Base-by-base conservation (phyloP, 495 filamentous ascomycete genomes). In the Penicillium lagena region DNA sequence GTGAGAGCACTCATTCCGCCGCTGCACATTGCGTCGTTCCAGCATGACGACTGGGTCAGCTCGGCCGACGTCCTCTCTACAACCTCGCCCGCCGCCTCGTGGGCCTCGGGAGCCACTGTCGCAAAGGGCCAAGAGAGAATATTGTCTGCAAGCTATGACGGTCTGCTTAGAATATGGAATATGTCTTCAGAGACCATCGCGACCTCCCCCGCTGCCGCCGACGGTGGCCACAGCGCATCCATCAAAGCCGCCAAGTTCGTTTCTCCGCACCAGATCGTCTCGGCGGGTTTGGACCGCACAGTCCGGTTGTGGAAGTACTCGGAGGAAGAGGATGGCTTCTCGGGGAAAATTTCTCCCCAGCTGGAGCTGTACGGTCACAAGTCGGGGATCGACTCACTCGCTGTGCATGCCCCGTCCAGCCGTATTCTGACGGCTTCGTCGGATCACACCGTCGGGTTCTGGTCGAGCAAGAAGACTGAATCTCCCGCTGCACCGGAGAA, bases 41-140 rank as follows among this genome's bases (percentile, higher is more conserved):
- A 95, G 68, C 90, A 97, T 59, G 90, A 96, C 55, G 91, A 96
- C 56, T 98, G 93, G 93, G 86, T 98, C 29, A 86, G 84, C 60
- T 75, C 80, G n/a, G 85, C 96, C n/a, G 88, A 96, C 55, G 80
- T 95, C 5, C 76, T 91, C 13, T 90, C 86, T 0, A 61, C 52
- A 13, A 80, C 73, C 30, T 89, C 83, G 11, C 63, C 70, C 34
- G 81, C 85, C 14, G 81, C 73, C 14, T 67, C 63, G 35, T 82
- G 79, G 79, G 63, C 60, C 47, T 77, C 62, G 22, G 58, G 58
- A 54, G 63, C 51, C 42, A 59, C 45, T 7, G 48, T 70, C 43
- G 40, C 52, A 5, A 61, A 56, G 31, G 79, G 80, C 28, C 73
- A 83, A 40, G 80, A 83, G 53, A 72, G 88, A 35, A 85, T 97